Conservation (phyloP, 208 protist genomes). For the Crithidia expoeki region DNA sequence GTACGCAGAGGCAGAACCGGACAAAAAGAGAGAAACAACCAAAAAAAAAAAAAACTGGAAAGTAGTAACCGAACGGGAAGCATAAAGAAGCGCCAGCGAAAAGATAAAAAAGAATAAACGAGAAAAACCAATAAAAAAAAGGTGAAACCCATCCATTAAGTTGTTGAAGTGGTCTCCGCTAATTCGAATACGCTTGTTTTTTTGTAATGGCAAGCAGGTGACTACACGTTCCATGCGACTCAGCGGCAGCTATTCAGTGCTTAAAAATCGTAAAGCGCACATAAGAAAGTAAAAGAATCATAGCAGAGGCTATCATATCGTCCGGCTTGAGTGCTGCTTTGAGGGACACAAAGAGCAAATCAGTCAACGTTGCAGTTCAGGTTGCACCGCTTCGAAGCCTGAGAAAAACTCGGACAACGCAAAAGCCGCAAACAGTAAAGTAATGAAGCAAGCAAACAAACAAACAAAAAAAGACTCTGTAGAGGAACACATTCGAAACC, state of each 20-base stretch:
- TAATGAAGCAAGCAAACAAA: background rate
- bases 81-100: background rate
- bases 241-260: background rate
- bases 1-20: conserved; percentile 28
- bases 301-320: background rate
- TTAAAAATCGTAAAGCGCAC: background rate
- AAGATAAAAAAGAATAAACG: conserved; percentile 4
- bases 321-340: background rate
- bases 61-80: conserved; percentile 1
- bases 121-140: background rate
- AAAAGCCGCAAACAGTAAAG: no score
- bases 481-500: background rate
- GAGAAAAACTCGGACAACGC: no score
- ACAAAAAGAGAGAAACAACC: background rate
- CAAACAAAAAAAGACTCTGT: conserved; percentile 1
- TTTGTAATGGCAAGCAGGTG: no score
- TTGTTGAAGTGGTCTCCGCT: conserved; percentile 9
- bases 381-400: background rate
- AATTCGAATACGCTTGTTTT: conserved; percentile 17
- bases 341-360: background rate
- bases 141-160: background rate
- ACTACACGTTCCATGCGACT: no score
- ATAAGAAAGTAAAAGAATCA: background rate
- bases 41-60: conserved; percentile 12
- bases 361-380: background rate